Conservation (phyloP, 176 grass and related monocot species). For the Phyllostachys edulis region DNA sequence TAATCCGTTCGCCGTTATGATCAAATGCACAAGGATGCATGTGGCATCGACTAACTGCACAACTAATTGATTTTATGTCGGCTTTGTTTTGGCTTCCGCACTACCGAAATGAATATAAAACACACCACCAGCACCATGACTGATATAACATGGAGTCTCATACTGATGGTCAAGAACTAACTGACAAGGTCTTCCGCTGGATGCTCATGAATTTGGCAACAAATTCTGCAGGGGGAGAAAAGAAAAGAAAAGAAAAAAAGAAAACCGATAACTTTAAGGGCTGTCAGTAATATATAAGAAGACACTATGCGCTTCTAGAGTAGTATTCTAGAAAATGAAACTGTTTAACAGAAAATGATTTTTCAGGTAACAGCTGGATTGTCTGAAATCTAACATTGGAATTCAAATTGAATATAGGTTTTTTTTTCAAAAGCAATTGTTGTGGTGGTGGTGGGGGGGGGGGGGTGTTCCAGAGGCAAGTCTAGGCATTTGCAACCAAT, state of each 20-base stretch:
- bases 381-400: not conserved
- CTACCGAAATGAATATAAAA: not conserved
- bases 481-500: not conserved
- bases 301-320: not conserved
- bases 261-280: not conserved
- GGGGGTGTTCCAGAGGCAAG: not conserved
- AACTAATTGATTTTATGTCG: no score
- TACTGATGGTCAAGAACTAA: not conserved
- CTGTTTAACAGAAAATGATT: not conserved
- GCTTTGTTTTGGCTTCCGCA: not conserved
- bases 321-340: not conserved
- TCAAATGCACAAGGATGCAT: not conserved
- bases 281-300: not conserved
- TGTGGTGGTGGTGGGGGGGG: no score
- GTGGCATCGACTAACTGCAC: not conserved
- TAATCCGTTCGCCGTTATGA: not conserved
- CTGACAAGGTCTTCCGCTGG: constrained; percentile 53
- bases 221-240: constrained; percentile 40
- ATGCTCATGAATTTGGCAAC: constrained; percentile 72
- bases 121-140: not conserved
- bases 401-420: not conserved
- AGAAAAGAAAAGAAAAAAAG: not conserved
- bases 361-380: not conserved
- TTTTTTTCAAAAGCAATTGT: not conserved
- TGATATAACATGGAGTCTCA: not conserved